Conservation (phyloP, 2,329 filamentous ascomycete species). For the Penicillium sp. region DNA sequence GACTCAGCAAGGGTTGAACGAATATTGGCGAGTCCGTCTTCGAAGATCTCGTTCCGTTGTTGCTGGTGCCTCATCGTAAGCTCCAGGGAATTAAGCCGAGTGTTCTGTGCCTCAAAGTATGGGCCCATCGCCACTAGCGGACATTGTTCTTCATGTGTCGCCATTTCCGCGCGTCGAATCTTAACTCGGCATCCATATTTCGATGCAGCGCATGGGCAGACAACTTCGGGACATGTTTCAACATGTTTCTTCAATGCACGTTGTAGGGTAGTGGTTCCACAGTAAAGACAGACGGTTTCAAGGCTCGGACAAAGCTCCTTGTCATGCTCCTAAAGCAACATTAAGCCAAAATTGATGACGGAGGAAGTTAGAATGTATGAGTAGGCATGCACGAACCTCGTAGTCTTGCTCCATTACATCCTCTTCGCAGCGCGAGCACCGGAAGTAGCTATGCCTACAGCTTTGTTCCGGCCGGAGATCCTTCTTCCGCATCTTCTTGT, state of each 20-base stretch:
- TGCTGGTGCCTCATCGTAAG: slow-evolving; percentile 45
- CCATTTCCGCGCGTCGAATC: slow-evolving; percentile 37
- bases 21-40: slow-evolving; percentile 46
- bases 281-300: slow-evolving; percentile 39
- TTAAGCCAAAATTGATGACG: too few relatives aligned
- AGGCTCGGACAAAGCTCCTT: slow-evolving; percentile 38
- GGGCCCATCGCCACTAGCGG: slow-evolving; percentile 49
- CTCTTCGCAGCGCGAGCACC: slow-evolving; percentile 53
- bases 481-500: slow-evolving; percentile 54
- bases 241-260: slow-evolving; percentile 37
- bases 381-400: slow-evolving; percentile 49
- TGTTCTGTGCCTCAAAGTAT: slow-evolving; percentile 45
- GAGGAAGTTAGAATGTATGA: too few relatives aligned
- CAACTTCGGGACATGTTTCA: slow-evolving; percentile 38
- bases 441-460: slow-evolving; percentile 55
- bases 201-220: slow-evolving; percentile 38
- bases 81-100: slow-evolving; percentile 45
- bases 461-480: slow-evolving; percentile 49
- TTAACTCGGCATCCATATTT: slow-evolving; percentile 46
- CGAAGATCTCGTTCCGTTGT: slow-evolving; percentile 48
- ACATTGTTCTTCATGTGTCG: slow-evolving; percentile 50
- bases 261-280: slow-evolving; percentile 33
- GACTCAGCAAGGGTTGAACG: slow-evolving; percentile 38
- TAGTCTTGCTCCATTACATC: slow-evolving; percentile 55
- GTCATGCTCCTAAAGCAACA: slow-evolving; percentile 40